Evolutionary conservation across 2,329 filamentous ascomycete species (phyloP).

Genomic region (Neodidymelliopsis sp.): DNA sequence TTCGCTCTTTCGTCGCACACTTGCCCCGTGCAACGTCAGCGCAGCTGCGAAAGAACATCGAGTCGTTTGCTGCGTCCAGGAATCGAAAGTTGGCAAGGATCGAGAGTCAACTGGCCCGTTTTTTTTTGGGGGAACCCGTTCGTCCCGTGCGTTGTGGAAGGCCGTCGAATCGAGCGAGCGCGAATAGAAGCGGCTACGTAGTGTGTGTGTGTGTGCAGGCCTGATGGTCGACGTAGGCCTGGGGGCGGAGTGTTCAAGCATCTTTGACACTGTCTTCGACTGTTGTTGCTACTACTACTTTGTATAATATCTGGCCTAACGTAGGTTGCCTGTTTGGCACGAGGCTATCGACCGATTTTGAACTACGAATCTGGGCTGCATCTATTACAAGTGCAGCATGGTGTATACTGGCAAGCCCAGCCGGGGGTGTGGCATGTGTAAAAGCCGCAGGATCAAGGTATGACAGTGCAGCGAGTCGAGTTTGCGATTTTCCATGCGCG

Average conservation of each 20-base stretch:
- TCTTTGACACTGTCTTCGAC: constrained; percentile 2
- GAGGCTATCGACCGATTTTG: neutral
- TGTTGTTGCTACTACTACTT: no score
- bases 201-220: constrained; percentile 10
- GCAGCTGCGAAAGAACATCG: no score
- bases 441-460: constrained; percentile 77
- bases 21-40: no score
- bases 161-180: constrained; percentile 8
- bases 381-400: constrained; percentile 33
- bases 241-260: constrained; percentile 17
- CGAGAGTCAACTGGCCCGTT: no score
- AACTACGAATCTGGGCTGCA: neutral
- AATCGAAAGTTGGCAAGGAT: constrained; percentile 9
- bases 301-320: no score
- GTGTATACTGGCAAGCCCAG: constrained; percentile 53
- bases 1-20: no score
- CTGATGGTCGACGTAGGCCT: constrained; percentile 16
- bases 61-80: constrained; percentile 2
- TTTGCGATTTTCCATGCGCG: neutral
- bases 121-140: no score
- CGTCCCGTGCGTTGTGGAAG: no score
- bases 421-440: constrained; percentile 75
- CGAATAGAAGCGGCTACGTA: constrained; percentile 16
- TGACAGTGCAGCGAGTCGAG: constrained; percentile 26
- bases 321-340: no score